A percentile compares a stretch with the other conserved stretches of the same genome.
These are phyloP conservation scores for Funneliformis geosporum DNA, from an alignment of 192 early-diverging fungal species.

Conservation along the genomic window DNA sequence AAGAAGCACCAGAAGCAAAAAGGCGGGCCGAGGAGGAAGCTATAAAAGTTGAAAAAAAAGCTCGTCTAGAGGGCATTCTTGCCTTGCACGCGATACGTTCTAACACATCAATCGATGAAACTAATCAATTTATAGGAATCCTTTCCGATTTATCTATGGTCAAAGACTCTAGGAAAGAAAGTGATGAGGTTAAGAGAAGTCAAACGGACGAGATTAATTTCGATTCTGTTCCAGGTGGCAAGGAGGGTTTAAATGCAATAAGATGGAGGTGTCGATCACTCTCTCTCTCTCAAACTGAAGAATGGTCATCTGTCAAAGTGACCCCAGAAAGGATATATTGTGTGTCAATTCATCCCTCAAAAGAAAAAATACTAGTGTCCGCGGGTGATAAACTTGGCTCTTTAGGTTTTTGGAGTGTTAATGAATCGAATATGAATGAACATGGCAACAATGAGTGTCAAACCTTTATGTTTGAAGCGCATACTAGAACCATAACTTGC, in stretches of 20 bases:
- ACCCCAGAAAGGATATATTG: constrained; percentile 49
- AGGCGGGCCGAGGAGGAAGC: constrained; percentile 15
- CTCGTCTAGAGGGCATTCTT: neutral
- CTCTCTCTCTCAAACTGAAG: neutral
- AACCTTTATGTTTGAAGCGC: constrained; percentile 55
- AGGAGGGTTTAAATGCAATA: constrained; percentile 33
- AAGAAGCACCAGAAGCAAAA: constrained; percentile 26
- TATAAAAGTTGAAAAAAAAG: constrained; percentile 3
- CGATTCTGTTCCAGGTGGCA: constrained; percentile 29
- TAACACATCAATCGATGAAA: neutral
- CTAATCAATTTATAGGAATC: neutral
- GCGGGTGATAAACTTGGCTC: constrained; percentile 53
- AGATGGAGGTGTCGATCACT: neutral
- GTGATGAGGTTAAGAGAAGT: constrained; percentile 6
- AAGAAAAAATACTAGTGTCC: constrained; percentile 52
- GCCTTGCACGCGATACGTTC: constrained; percentile 1
- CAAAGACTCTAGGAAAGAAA: neutral
- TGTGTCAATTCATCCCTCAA: constrained; percentile 58
- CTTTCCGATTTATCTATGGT: neutral
- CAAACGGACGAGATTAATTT: constrained; percentile 23
- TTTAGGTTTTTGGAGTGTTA: constrained; percentile 62
- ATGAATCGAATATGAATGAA: constrained; percentile 42
- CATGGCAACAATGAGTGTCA: constrained; percentile 51
- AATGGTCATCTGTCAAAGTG: constrained; percentile 56
- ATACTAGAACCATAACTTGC: constrained; percentile 50